Evolutionary conservation across 352 stramenopile genomes (phyloP), one percentile per base, ranked within the genome.

Genomic region (Phytophthora europaea): DNA sequence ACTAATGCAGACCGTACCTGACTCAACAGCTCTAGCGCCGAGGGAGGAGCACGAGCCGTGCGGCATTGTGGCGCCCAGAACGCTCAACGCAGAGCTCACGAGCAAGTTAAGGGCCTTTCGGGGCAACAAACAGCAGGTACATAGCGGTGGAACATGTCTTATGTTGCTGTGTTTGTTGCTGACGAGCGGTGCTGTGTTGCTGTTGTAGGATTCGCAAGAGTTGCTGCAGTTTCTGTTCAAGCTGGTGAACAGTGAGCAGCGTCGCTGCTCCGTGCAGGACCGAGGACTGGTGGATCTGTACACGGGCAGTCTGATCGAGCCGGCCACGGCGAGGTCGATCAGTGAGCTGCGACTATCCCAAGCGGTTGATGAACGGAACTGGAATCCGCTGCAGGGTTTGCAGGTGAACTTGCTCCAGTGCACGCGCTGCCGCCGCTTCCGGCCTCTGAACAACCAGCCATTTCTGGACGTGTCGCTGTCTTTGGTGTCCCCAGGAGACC

Each of bases 181-280:
- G 4, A 31, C 4, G 28, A 31, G 28, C 8, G n/a, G 10, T 43
- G 38, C 6, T 45, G 38, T n/a, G 13, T 45, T 45, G 38, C 38
- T 45, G 12, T 60, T 36, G n/a, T 61, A 95, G 81, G 90, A 97
- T 61, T 90, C 90, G 34, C 88, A 97, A 70, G 90, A 97, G 70
- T 75, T 97, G 23, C 73, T 97, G 53, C 90, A 95, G 76, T 93
- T 94, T 61, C 75, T 95, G n/a, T 87, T 97, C 69, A 92, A 93
- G 59, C 62, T 94, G 13, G 84, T 97, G n/a, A 79, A 82, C 34
- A 79, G 84, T 45, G 87, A 94, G 33, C 87, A 94, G 61, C 79
- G 81, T 51, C 62, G 70, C 48, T 90, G 77, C 33, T 73, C 70
- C 0, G 70, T 88, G 48, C 82, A 82, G 36, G 88, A 94, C 38